These are phyloP conservation scores for Lathyrus sativus DNA, from an alignment of 306 rosid genomes.

Conservation along the genomic window DNA sequence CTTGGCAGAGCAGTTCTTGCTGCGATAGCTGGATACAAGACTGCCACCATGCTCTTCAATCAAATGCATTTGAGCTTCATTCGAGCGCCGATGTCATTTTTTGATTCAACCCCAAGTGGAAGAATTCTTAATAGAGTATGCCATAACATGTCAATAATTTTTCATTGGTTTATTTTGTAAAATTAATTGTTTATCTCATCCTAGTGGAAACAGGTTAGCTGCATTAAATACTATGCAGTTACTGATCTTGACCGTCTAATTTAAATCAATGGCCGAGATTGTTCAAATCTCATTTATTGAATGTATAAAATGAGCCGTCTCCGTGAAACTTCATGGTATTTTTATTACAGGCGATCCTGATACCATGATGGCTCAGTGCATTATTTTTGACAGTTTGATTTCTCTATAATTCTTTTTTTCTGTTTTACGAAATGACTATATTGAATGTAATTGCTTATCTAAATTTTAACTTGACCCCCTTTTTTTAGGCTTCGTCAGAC, in stretches of 20 bases:
- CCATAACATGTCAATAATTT: background rate
- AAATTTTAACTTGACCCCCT: constrained; percentile 4
- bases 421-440: constrained; percentile 8
- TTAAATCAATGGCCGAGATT: background rate
- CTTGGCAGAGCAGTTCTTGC: constrained; percentile 51
- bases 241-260: background rate
- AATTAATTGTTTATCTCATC: no score
- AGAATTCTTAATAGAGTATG: constrained; percentile 60
- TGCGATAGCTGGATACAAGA: constrained; percentile 60
- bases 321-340: background rate
- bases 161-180: background rate
- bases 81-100: constrained; percentile 84
- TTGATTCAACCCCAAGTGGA: constrained; percentile 72
- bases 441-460: constrained; percentile 21
- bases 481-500: constrained; percentile 50
- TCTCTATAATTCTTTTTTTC: background rate
- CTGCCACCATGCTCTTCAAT: constrained; percentile 66
- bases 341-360: background rate
- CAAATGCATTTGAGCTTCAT: constrained; percentile 72
- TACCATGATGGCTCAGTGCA: background rate
- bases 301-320: background rate
- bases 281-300: background rate
- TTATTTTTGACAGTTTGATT: background rate
- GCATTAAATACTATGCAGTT: background rate
- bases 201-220: background rate